Percentiles rank a stretch among this genome's conserved stretches.
Conservation (phyloP, 768 basidiomycete species). For the Lepiota venenata region DNA sequence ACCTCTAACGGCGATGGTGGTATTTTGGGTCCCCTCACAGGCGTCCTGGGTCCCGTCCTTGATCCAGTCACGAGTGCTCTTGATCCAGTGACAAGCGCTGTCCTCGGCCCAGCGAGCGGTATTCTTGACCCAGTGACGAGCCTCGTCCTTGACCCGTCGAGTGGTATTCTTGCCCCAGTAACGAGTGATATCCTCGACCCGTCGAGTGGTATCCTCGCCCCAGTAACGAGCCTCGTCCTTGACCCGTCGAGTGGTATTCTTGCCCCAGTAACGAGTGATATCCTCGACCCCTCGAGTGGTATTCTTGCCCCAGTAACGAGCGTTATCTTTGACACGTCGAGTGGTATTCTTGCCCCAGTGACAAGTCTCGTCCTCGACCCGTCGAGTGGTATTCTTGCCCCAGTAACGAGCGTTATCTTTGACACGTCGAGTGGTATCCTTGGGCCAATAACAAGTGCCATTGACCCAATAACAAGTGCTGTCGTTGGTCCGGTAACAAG, state of each 20-base stretch:
- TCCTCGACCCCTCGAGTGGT: slow-evolving; percentile 1
- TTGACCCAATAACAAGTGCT: neutral
- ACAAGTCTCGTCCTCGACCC: too few relatives aligned
- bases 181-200: too few relatives aligned
- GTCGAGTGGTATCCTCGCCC: too few relatives aligned
- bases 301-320: neutral
- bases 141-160: neutral
- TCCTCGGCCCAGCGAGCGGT: neutral
- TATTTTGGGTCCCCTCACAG: neutral
- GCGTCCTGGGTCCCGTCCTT: neutral
- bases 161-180: neutral
- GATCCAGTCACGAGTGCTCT: neutral
- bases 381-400: neutral
- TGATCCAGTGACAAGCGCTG: neutral
- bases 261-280: neutral
- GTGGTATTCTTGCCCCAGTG: too few relatives aligned
- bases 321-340: too few relatives aligned
- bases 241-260: neutral
- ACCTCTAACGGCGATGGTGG: neutral
- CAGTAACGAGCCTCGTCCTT: neutral
- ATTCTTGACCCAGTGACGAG: neutral
- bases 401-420: too few relatives aligned
- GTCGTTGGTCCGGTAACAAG: neutral
- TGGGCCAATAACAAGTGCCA: neutral
- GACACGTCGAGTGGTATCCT: neutral